These are phyloP conservation scores for Apiotrichum akiyoshidainum DNA, from an alignment of 1,284 basidiomycete species.

Conservation along the genomic window DNA sequence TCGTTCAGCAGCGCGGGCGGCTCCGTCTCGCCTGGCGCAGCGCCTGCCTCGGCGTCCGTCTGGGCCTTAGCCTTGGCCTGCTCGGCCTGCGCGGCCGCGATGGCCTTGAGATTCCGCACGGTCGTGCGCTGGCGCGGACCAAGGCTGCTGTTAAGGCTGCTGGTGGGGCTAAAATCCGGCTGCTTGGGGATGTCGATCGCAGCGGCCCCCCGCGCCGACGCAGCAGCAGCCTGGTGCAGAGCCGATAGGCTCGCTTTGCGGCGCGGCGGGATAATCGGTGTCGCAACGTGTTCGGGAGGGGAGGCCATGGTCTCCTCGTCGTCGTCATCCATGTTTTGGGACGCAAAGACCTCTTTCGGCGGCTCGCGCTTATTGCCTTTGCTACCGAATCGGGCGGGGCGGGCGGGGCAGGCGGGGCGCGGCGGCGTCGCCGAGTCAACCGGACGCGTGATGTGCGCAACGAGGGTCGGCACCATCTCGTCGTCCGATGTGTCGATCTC, in stretches of 20 bases:
- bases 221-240: too few species aligned
- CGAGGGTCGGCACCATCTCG: not conserved
- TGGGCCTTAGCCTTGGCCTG: too few species aligned
- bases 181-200: not conserved
- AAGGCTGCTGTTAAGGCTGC: not conserved
- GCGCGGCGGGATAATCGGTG: not conserved
- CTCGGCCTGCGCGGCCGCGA: too few species aligned
- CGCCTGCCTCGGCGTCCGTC: too few species aligned
- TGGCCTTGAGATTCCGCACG: too few species aligned
- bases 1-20: not conserved
- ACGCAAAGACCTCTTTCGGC: not conserved
- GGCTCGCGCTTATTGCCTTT: not conserved
- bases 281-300: not conserved
- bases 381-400: not conserved
- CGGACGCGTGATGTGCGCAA: not conserved
- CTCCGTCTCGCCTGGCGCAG: not conserved
- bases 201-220: not conserved
- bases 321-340: too few species aligned
- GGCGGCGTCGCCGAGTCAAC: not conserved
- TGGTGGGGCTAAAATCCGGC: not conserved
- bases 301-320: not conserved
- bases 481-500: not conserved
- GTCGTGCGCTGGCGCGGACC: not conserved
- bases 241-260: constrained; percentile 1
- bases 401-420: constrained; percentile 1